These are phyloP conservation scores for Nicotiana benthamiana DNA, from an alignment of 257 asterid species.

Conservation along the genomic window DNA sequence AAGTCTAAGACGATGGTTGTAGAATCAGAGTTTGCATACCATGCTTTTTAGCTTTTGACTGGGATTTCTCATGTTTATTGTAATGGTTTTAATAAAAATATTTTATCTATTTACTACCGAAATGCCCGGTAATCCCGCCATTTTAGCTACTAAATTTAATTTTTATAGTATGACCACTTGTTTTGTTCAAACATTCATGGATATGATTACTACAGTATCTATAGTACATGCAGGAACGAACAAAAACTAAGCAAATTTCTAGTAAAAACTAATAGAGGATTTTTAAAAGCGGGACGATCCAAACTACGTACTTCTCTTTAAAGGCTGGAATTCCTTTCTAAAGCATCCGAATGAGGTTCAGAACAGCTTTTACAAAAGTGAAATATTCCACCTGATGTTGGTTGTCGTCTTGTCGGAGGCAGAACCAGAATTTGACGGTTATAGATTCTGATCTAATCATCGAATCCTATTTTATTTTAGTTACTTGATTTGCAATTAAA, in stretches of 20 bases:
- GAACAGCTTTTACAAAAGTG: not conserved
- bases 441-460: too few species aligned
- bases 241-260: too few species aligned
- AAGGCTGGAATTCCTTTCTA: not conserved
- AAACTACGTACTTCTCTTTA: not conserved
- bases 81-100: not conserved
- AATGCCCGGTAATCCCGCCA: not conserved
- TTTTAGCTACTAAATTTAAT: not conserved
- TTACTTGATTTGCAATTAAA: too few species aligned
- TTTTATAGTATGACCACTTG: not conserved
- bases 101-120: not conserved
- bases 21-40: not conserved
- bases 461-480: too few species aligned
- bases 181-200: not conserved
- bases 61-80: conserved; percentile 2
- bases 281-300: too few species aligned
- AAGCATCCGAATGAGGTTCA: not conserved
- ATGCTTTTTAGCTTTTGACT: not conserved
- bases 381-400: too few species aligned
- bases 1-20: not conserved
- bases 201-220: not conserved
- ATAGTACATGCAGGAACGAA: not conserved
- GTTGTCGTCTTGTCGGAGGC: too few species aligned
- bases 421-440: too few species aligned
- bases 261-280: too few species aligned